Conservation (phyloP, 2,329 filamentous ascomycete species). For the Monilinia laxa region DNA sequence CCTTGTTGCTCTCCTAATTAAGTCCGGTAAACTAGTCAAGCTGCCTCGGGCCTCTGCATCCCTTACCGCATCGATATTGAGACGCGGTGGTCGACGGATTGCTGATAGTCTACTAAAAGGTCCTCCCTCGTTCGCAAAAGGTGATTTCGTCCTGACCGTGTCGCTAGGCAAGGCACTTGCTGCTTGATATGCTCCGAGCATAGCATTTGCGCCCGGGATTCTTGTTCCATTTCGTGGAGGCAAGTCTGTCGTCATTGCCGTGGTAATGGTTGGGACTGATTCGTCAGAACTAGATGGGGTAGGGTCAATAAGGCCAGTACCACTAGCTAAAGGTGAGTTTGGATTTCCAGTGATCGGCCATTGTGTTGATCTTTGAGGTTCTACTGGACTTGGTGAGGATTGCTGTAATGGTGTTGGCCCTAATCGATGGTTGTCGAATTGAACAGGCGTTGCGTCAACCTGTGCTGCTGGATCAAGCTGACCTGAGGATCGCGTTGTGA, state of each 20-base stretch:
- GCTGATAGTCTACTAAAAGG: slow-evolving; percentile 51
- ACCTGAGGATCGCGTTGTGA: slow-evolving; percentile 46
- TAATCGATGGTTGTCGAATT: slow-evolving; percentile 20
- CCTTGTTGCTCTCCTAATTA: slow-evolving; percentile 84
- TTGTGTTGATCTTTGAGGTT: slow-evolving; percentile 23
- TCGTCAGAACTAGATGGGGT: slow-evolving; percentile 35
- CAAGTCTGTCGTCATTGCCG: slow-evolving; percentile 27
- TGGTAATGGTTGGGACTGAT: slow-evolving; percentile 29
- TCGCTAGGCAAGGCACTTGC: slow-evolving; percentile 39
- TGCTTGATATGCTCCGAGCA: slow-evolving; percentile 52
- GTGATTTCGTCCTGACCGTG: background rate
- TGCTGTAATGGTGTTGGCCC: slow-evolving; percentile 41
- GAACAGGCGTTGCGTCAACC: background rate
- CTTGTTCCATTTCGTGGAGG: slow-evolving; percentile 29
- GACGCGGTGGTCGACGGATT: slow-evolving; percentile 64
- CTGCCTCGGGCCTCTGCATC: slow-evolving; percentile 83
- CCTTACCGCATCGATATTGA: slow-evolving; percentile 80
- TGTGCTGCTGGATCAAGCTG: slow-evolving; percentile 24
- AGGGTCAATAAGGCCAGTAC: slow-evolving; percentile 36
- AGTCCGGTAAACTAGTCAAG: slow-evolving; percentile 84
- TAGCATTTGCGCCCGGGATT: slow-evolving; percentile 44
- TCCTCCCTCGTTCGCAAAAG: slow-evolving; percentile 11
- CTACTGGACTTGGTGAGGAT: slow-evolving; percentile 43
- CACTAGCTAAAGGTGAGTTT: slow-evolving; percentile 34
- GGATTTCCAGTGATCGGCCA: slow-evolving; percentile 35